Base-by-base conservation (phyloP, 2,329 filamentous ascomycete species). In the Claviceps sp. region DNA sequence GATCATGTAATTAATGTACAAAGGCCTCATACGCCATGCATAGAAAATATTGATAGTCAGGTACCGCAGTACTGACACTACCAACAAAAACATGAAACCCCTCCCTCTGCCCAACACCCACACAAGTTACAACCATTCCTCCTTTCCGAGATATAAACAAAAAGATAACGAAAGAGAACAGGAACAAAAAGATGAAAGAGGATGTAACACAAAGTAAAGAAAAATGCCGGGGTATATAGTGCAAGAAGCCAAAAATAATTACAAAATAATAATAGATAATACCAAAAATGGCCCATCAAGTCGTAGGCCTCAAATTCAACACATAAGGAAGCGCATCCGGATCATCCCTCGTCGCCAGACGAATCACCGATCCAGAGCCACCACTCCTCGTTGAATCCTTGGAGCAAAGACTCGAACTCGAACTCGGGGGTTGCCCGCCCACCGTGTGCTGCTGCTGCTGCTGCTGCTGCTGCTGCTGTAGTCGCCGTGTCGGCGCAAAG, bases 351-450 rank as follows among this genome's bases (percentile, higher is more conserved):
- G 65, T 72, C 13, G 74, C 69, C 34, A 78, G 64, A 7, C 75
- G 69, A 44, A 78, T 76, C 4, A 78, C 72, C 5, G 71, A 74
- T 6, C 65, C 68, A 2, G 67, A 67, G 50, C 62, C 65, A 24
- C 53, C 64, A 37, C 59, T 64, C 43, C 53, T 63, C 13, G 69
- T 70, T 4, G 59, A 60, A 22, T 60, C 62, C 44, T 9, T 47
- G 26, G 70, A 70, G 37, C 69, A 65, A 37, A 70, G 54, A 50
- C 71, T 76, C 13, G 64, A 58, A 37, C 62, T 70, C 14, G 64
- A 58, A 37, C 62, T 70, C 2, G 70, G 72, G 14, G 65, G 59
- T 44, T 67, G 65, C 54, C 65, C 69, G 22, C 65, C 68, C 22
- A 62, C 57, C 5, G 63, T 60, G 54, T 72, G 76, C 37, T 67